Evolutionary conservation across 352 stramenopile species (phyloP).

Genomic region (Pythium brassicae): DNA sequence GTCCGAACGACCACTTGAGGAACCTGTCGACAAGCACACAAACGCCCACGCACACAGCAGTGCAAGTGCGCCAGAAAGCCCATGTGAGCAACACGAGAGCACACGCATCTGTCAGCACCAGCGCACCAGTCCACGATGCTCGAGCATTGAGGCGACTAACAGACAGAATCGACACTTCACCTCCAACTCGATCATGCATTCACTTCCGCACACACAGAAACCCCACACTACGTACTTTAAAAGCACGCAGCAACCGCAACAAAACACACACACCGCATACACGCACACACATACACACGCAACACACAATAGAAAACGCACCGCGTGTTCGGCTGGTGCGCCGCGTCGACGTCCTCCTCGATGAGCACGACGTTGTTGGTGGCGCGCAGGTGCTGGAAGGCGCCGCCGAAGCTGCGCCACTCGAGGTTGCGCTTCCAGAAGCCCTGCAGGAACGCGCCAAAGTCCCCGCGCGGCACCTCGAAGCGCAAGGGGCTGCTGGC

Average conservation of each 20-base stretch:
- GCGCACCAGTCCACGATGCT: too few species aligned
- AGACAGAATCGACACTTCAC: too few species aligned
- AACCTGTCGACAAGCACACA: slow-evolving; percentile 30
- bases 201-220: too few species aligned
- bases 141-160: too few species aligned
- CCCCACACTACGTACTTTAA: too few species aligned
- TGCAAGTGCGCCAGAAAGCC: too few species aligned
- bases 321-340: slow-evolving; percentile 70
- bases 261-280: too few species aligned
- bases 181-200: too few species aligned
- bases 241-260: too few species aligned
- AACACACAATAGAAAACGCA: slow-evolving; percentile 15
- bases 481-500: slow-evolving; percentile 22
- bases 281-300: too few species aligned
- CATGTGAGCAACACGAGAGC: too few species aligned
- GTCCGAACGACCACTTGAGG: slow-evolving; percentile 77
- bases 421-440: slow-evolving; percentile 84
- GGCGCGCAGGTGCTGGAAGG: slow-evolving; percentile 74
- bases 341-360: slow-evolving; percentile 66
- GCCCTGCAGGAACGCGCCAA: slow-evolving; percentile 64
- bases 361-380: slow-evolving; percentile 83
- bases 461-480: slow-evolving; percentile 60
- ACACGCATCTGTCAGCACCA: too few species aligned
- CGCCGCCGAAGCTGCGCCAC: slow-evolving; percentile 70
- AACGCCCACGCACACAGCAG: neutral